Percentiles rank a stretch among this genome's conserved stretches.
Conservation (phyloP, 495 filamentous ascomycete genomes). For the Hyaloscypha bicolor region DNA sequence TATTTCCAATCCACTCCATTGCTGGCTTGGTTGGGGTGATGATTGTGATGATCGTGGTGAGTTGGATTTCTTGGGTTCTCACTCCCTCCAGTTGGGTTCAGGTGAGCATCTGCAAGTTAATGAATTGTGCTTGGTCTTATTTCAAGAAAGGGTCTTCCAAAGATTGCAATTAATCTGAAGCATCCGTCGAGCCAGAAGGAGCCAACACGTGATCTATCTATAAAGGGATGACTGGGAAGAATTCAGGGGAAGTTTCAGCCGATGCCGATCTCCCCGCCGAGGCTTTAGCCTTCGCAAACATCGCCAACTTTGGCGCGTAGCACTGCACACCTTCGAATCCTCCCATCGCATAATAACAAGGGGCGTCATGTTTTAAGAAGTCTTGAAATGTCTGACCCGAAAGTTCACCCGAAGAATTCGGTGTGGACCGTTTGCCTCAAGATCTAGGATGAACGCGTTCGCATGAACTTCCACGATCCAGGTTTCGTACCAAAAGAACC, state of each 20-base stretch:
- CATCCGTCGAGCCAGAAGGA: no score
- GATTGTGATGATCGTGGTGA: no score
- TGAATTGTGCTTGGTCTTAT: no score
- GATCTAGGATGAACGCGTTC: background rate
- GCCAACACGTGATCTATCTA: no score
- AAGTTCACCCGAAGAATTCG: background rate
- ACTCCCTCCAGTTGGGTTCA: no score
- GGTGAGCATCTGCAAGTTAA: no score
- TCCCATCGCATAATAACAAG: background rate
- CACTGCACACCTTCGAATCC: background rate
- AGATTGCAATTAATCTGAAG: background rate
- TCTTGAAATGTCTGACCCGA: background rate
- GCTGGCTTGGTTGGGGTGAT: no score
- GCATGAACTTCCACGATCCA: background rate
- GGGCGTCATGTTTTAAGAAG: background rate
- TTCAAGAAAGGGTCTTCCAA: background rate
- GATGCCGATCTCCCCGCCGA: no score
- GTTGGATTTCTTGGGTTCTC: no score
- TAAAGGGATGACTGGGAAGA: no score
- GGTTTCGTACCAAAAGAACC: background rate
- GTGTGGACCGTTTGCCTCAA: background rate
- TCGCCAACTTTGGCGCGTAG: background rate
- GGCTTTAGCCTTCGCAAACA: background rate
- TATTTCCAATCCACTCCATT: no score
- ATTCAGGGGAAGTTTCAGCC: no score